phyloP scores from a whole-genome alignment of 305 asterid genomes.

The Fraxinus angustifolia region DNA sequence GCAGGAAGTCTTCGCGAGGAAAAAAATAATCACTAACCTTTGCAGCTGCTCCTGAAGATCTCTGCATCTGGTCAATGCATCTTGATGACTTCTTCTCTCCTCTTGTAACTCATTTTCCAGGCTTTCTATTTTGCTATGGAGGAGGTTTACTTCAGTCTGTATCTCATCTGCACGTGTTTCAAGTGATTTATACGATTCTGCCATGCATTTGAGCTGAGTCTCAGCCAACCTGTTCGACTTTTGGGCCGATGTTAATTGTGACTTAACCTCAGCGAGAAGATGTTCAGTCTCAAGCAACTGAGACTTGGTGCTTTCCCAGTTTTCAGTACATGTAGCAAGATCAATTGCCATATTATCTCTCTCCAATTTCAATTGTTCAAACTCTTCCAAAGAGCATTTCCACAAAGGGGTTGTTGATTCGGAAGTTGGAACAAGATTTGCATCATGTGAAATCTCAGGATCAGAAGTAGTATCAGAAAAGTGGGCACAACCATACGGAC shows the following conservation, averaged over 20 bases:
- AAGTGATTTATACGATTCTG: slow-evolving; percentile 83
- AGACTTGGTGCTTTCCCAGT: slow-evolving; percentile 58
- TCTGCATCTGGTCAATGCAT: slow-evolving; percentile 54
- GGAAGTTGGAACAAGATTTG: slow-evolving; percentile 72
- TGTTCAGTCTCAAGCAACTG: slow-evolving; percentile 68
- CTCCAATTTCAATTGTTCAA: slow-evolving; percentile 74
- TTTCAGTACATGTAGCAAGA: slow-evolving; percentile 53
- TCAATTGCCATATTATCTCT: slow-evolving; percentile 64
- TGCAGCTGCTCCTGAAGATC: slow-evolving; percentile 70
- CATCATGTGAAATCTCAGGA: slow-evolving; percentile 74
- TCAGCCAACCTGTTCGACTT: slow-evolving; percentile 82
- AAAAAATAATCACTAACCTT: slow-evolving; percentile 43
- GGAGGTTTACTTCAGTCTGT: slow-evolving; percentile 60
- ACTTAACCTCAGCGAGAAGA: slow-evolving; percentile 67
- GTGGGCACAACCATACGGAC: slow-evolving; percentile 44
- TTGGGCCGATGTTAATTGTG: slow-evolving; percentile 67
- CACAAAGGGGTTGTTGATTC: slow-evolving; percentile 56
- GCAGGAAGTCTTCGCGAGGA: not conserved
- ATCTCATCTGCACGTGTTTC: slow-evolving; percentile 74
- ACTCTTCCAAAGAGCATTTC: slow-evolving; percentile 85
- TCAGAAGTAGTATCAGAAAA: slow-evolving; percentile 81
- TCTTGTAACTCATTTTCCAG: slow-evolving; percentile 66
- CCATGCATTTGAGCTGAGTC: slow-evolving; percentile 98
- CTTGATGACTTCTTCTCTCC: slow-evolving; percentile 61
- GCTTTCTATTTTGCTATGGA: slow-evolving; percentile 51